A percentile compares a stretch with the other conserved stretches of the same genome.
Conservation (phyloP, 2,329 filamentous ascomycete species). For the Dactylellina sp. region DNA sequence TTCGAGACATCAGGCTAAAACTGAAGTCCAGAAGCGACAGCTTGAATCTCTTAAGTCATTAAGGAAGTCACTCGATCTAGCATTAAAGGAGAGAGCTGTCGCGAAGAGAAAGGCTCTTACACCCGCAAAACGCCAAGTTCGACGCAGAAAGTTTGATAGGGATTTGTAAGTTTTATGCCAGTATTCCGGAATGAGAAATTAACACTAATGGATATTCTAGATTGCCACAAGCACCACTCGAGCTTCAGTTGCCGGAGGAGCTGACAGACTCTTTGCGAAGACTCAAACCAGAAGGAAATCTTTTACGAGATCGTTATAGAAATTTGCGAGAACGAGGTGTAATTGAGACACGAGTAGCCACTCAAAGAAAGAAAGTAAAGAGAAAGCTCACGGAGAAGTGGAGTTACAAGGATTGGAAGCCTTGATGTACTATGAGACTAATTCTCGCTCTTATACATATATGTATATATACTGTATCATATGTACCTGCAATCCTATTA, state of each 20-base stretch:
- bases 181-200: background rate
- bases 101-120: constrained; percentile 67
- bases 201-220: constrained; percentile 31
- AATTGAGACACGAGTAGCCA: constrained; percentile 82
- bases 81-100: constrained; percentile 60
- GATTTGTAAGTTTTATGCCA: constrained; percentile 63
- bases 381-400: constrained; percentile 92
- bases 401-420: constrained; percentile 86
- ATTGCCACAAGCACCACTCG: constrained; percentile 66
- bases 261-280: constrained; percentile 82
- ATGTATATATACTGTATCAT: constrained; percentile 24
- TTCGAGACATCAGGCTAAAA: constrained; percentile 78
- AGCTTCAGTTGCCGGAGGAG: constrained; percentile 85
- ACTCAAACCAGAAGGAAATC: constrained; percentile 93
- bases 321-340: constrained; percentile 89
- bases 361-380: constrained; percentile 84
- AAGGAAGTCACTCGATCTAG: constrained; percentile 69
- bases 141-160: constrained; percentile 66
- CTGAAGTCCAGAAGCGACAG: constrained; percentile 79
- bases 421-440: constrained; percentile 13
- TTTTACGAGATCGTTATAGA: constrained; percentile 90
- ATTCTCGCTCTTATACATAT: background rate
- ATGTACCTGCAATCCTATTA: constrained; percentile 3
- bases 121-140: constrained; percentile 64
- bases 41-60: constrained; percentile 78